These are phyloP conservation scores for Pleurostoma richardsiae DNA, from an alignment of 2,329 filamentous ascomycete genomes.

Conservation along the genomic window DNA sequence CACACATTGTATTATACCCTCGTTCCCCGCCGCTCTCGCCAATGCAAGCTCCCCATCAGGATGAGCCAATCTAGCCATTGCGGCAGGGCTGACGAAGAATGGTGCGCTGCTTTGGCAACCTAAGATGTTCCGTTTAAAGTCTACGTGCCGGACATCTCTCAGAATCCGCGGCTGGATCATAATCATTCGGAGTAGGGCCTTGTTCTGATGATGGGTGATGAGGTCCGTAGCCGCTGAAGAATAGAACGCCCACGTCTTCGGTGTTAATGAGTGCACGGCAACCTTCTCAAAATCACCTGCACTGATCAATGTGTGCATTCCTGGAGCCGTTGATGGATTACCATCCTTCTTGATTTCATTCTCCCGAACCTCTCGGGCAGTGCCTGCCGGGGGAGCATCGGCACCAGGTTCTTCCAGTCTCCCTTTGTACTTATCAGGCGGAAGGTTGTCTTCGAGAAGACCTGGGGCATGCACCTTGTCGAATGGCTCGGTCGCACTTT, in stretches of 20 bases:
- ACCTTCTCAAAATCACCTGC: constrained; percentile 43
- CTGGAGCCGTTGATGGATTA: constrained; percentile 3
- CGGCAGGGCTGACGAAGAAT: constrained; percentile 45
- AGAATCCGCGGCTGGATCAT: constrained; percentile 48
- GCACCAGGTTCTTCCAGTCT: constrained; percentile 35
- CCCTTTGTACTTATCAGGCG: constrained; percentile 41
- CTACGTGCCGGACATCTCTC: constrained; percentile 36
- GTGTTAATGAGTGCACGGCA: constrained; percentile 35
- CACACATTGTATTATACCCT: constrained; percentile 43
- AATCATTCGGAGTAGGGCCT: constrained; percentile 39
- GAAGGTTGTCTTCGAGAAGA: constrained; percentile 32
- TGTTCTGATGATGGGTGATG: constrained; percentile 43
- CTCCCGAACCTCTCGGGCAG: constrained; percentile 4
- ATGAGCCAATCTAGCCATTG: constrained; percentile 43
- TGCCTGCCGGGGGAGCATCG: constrained; percentile 17
- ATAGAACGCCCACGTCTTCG: constrained; percentile 51
- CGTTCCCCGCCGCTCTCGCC: constrained; percentile 38
- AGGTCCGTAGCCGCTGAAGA: constrained; percentile 48
- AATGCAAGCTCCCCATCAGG: constrained; percentile 47
- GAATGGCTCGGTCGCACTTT: constrained; percentile 48
- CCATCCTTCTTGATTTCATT: constrained; percentile 8
- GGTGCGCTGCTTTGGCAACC: constrained; percentile 34
- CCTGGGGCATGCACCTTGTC: constrained; percentile 41
- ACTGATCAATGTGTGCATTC: constrained; percentile 15
- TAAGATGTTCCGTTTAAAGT: constrained; percentile 33